Evolutionary conservation across 441 rosid species (phyloP).

Genomic region (Bocquillonia castaneifolia): DNA sequence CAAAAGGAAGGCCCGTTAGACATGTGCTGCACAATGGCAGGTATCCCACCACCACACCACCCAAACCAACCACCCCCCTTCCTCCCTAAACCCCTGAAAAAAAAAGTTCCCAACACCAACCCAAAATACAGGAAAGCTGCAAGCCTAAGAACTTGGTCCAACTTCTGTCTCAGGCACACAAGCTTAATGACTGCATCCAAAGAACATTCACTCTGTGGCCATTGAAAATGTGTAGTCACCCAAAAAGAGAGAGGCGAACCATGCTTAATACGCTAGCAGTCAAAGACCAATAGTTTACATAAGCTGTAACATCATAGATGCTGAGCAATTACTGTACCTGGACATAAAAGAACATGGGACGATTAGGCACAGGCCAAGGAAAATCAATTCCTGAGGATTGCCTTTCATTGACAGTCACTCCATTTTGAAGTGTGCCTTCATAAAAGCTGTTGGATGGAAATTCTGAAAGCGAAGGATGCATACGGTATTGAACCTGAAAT

Average conservation of each 20-base stretch:
- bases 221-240: background rate
- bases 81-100: too few species aligned
- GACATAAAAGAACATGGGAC: constrained; percentile 98
- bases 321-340: constrained; percentile 49
- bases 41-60: background rate
- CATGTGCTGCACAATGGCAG: background rate
- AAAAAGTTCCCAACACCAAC: too few species aligned
- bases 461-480: constrained; percentile 98
- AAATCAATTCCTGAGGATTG: constrained; percentile 92
- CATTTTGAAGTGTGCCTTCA: constrained; percentile 98
- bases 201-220: background rate
- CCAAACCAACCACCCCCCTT: background rate
- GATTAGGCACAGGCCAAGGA: constrained; percentile 98
- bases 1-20: background rate
- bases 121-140: background rate
- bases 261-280: background rate
- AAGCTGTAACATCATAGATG: background rate
- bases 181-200: background rate
- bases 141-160: background rate
- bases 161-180: background rate
- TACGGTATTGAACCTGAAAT: constrained; percentile 91
- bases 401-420: constrained; percentile 94
- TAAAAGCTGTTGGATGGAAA: constrained; percentile 97
- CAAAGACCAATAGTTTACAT: background rate
- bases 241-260: background rate